Evolutionary conservation across 768 basidiomycete species (phyloP).

Genomic region (Rhodotorula diobovata): DNA sequence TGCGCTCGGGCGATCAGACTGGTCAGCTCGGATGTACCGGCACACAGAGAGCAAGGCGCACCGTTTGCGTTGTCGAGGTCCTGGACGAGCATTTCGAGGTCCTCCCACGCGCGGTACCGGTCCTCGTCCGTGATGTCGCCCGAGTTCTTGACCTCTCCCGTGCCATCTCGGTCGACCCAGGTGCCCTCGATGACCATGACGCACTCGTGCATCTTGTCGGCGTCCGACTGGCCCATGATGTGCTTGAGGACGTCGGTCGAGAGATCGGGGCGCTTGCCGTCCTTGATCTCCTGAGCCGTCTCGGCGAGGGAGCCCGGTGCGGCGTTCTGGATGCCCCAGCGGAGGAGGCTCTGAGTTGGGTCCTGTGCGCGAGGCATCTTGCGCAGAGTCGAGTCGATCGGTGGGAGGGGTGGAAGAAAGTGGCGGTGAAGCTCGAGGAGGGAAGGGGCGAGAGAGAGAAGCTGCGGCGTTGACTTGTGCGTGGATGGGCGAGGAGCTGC

Average conservation of each 20-base stretch:
- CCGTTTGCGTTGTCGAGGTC: conserved; percentile 88
- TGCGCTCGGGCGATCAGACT: conserved; percentile 44
- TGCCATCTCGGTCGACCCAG: conserved; percentile 50
- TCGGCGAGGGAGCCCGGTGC: conserved; percentile 44
- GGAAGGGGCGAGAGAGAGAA: background rate
- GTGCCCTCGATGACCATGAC: conserved; percentile 32
- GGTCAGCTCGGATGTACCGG: background rate
- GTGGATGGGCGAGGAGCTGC: background rate
- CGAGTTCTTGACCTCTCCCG: conserved; percentile 50
- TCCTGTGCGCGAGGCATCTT: conserved; percentile 1
- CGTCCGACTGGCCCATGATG: conserved; percentile 78
- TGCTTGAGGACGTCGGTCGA: conserved; percentile 79
- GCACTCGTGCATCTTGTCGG: conserved; percentile 66
- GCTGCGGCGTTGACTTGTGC: too few species aligned
- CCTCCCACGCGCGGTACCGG: conserved; percentile 61
- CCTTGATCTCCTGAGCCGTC: conserved; percentile 48
- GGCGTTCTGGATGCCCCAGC: conserved; percentile 74
- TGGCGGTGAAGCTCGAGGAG: background rate
- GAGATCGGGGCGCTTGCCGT: conserved; percentile 50
- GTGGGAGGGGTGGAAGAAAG: background rate
- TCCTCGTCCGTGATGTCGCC: conserved; percentile 54
- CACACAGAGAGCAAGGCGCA: conserved; percentile 42
- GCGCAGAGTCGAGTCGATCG: background rate
- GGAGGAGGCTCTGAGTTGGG: conserved; percentile 68
- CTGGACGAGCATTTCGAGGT: conserved; percentile 84